Evolutionary conservation across 177 flowering plant species (phyloP).

Genomic region (Tripterygium wilfordii): DNA sequence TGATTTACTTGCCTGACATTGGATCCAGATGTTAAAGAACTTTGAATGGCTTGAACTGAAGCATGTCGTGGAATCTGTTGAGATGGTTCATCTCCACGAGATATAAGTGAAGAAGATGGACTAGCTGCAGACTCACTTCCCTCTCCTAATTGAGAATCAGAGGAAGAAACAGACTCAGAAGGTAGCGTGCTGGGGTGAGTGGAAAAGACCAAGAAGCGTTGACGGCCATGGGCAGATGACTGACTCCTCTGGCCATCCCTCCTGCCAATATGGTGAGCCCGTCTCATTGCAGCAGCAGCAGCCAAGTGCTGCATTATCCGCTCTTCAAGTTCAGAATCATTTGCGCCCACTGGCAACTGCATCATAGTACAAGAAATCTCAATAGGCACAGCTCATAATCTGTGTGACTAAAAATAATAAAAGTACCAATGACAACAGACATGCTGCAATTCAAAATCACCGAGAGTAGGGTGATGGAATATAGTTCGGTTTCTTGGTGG

Average conservation of each 20-base stretch:
- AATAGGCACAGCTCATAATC: too few relatives aligned
- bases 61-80: slow-evolving; percentile 8
- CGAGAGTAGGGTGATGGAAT: slow-evolving; percentile 82
- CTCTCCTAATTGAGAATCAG: slow-evolving; percentile 2
- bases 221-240: slow-evolving; percentile 49
- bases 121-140: slow-evolving; percentile 18
- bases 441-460: slow-evolving; percentile 72
- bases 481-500: slow-evolving; percentile 59
- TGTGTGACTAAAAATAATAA: not conserved
- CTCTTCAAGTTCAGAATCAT: slow-evolving; percentile 66
- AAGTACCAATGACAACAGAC: slow-evolving; percentile 7
- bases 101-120: slow-evolving; percentile 14
- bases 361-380: not conserved
- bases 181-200: slow-evolving; percentile 37
- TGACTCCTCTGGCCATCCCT: slow-evolving; percentile 68
- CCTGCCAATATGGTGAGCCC: slow-evolving; percentile 57
- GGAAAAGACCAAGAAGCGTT: slow-evolving; percentile 60
- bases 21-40: slow-evolving; percentile 22
- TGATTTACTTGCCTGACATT: slow-evolving; percentile 4
- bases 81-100: slow-evolving; percentile 13
- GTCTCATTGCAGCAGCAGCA: slow-evolving; percentile 88
- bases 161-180: slow-evolving; percentile 17
- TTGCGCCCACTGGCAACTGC: slow-evolving; percentile 28
- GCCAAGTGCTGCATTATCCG: slow-evolving; percentile 85
- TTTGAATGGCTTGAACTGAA: slow-evolving; percentile 13